Percentiles rank a stretch among this genome's conserved stretches.
Evolutionary conservation across 208 protist genomes (phyloP).

Genomic region (Leishmania turanica): DNA sequence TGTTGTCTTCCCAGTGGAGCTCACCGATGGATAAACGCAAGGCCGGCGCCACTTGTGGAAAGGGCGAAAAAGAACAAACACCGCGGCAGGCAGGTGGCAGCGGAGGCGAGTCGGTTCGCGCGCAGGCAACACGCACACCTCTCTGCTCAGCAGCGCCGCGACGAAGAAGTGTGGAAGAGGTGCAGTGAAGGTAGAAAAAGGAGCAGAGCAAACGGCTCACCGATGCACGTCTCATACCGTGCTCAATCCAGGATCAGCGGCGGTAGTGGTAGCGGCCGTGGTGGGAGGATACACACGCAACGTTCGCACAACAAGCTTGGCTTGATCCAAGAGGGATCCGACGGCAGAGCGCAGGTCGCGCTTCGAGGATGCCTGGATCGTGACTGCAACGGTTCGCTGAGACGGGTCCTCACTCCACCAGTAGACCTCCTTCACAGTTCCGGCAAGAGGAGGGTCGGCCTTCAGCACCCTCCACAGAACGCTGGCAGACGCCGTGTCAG

Average conservation of each 20-base stretch:
- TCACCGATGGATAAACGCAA: background rate
- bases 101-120: background rate
- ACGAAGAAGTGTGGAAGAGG: background rate
- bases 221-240: conserved; percentile 1
- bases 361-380: conserved; percentile 25
- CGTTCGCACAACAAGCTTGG: conserved; percentile 56
- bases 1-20: background rate
- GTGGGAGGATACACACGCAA: conserved; percentile 46
- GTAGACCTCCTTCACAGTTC: conserved; percentile 45
- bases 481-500: conserved; percentile 35
- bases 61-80: background rate
- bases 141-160: background rate
- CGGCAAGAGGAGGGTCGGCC: conserved; percentile 34
- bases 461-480: conserved; percentile 50
- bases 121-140: background rate
- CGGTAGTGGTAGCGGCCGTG: background rate
- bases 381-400: conserved; percentile 44
- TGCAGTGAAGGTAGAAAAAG: background rate
- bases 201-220: background rate
- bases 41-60: background rate
- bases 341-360: conserved; percentile 49
- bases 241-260: background rate
- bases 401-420: conserved; percentile 42
- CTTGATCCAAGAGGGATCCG: conserved; percentile 47
- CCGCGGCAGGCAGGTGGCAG: background rate